Base-by-base conservation (phyloP, 2,329 filamentous ascomycete genomes). In the Aspergillus aculeatinus region DNA sequence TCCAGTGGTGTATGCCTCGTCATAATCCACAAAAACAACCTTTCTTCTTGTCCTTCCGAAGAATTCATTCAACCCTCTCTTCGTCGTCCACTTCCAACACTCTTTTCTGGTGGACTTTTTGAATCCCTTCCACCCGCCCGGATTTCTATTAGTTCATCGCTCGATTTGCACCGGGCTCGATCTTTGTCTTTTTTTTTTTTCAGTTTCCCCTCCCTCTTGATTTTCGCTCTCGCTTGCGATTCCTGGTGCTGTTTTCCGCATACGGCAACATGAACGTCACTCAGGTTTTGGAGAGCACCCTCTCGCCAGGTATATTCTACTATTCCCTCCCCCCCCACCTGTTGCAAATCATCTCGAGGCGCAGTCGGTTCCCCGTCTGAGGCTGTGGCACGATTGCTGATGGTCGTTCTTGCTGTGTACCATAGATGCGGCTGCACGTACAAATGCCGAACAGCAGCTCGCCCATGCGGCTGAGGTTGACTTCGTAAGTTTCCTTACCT, bases 271-370 rank as follows among this genome's bases (percentile, higher is more conserved):
- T 96, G 90, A 92, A 98, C 83, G 96, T 98, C 83, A 96, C 94
- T 84, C 89, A 92, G 82, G 94, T 99, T 83, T 90, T 99, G 84
- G 88, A 92, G 81, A 94, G 93, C 83, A 98, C 95, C 79, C 88
- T 98, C 81, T 96, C 93, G 76, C 85, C 93, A 76, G 94, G 95
- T 98, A 83, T 78, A 11, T 55, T 52, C 89, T 73, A 59, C 53
- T 31, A 11, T 54, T 16, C 35, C 25, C 51, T 23, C 25, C 23
- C 27, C 33, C 25, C 25, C 27, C 16, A 44, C 53, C 23, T 48
- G 35, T 52, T 31, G 35, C 19, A 44, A 9, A 16, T 33, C 31
- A 35, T 60, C 53, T 50, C 39, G 42, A 56, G 35, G 42, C 6
- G 23, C 39, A 19, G 25, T 51, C 19, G 12, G 10, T 25, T 27